Evolutionary conservation across 2,329 filamentous ascomycete species (phyloP).

Genomic region (Alternaria sp.): DNA sequence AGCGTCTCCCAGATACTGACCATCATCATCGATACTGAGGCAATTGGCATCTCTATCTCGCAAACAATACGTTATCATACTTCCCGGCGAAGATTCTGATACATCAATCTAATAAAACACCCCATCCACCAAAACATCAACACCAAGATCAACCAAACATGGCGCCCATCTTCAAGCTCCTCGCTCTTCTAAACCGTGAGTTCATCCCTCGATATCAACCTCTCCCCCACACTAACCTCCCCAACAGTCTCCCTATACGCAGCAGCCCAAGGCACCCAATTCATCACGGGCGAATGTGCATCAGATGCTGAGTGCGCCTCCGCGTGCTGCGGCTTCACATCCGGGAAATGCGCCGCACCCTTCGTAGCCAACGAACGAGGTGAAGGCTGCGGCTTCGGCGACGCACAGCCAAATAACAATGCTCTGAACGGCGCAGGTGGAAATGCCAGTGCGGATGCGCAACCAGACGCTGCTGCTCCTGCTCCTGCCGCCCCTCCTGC

Average conservation of each 20-base stretch:
- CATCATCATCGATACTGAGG: conserved; percentile 9
- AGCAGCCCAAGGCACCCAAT: conserved; percentile 37
- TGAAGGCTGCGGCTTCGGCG: conserved; percentile 47
- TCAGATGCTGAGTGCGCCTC: conserved; percentile 38
- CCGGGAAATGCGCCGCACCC: conserved; percentile 42
- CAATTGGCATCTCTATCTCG: neutral
- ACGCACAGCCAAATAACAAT: conserved; percentile 43
- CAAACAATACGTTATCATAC: conserved; percentile 5
- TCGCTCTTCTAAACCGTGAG: conserved; percentile 34
- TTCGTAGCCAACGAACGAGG: conserved; percentile 44
- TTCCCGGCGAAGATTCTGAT: conserved; percentile 26
- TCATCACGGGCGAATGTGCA: conserved; percentile 38
- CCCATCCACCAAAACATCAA: neutral
- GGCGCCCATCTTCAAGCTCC: conserved; percentile 37
- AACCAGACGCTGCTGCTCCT: conserved; percentile 1
- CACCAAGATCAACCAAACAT: conserved; percentile 16
- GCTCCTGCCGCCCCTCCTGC: neutral
- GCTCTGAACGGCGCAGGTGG: conserved; percentile 26
- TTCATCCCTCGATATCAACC: neutral
- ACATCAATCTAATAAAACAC: neutral
- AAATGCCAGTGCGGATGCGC: conserved; percentile 5
- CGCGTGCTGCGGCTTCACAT: conserved; percentile 36
- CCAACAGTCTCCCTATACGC: conserved; percentile 32
- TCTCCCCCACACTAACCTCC: neutral
- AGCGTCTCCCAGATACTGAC: neutral